Base-by-base conservation (phyloP, 2,329 filamentous ascomycete genomes). In the Pseudocercospora crystallina region DNA sequence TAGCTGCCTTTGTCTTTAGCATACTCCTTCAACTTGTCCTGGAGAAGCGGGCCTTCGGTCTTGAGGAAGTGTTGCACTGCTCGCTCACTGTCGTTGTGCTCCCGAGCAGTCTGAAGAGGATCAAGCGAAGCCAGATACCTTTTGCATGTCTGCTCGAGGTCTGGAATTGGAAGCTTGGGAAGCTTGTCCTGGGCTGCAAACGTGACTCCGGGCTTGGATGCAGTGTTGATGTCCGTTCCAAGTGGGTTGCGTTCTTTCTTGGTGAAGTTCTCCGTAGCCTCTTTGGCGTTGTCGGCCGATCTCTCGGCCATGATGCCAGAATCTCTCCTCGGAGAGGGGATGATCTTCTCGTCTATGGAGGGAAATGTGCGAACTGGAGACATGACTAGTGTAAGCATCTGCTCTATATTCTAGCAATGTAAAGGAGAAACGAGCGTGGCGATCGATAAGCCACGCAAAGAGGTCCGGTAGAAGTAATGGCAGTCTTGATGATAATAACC, bases 391-490 rank as follows among this genome's bases (percentile, higher is more conserved):
- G 61, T 72, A 58, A 69, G 64, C 56, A 60, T 59, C 31, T 32
- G 47, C n/a, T 79, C 77, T 89, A 31, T 32, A 7, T 8, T 35
- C 46, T 42, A 72, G 79, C 80, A 62, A 76, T 89, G 90, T 47
- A 89, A 76, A 62, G 87, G 85, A 60, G 86, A 89, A 71, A 95
- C 82, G 65, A 76, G 81, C 63, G 88, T 95, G 74, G 84, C 81
- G 64, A 95, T 84, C 67, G 87, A 92, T 63, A 95, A 77, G 68
- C 90, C 85, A 78, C 89, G 89, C 75, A 95, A 76, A 68, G 89
- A 87, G 72, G 86, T 95, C 78, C 89, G 89, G 77, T 89, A 94
- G 75, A 95, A 95, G 75, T 95, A 95, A 71, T 95, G 89, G 67
- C 88, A 95, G 73, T 95, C 87, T 79, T 94, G 86, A 51, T 89